Evolutionary conservation across 2,329 filamentous ascomycete species (phyloP).

Genomic region (Aspergillus sp.): DNA sequence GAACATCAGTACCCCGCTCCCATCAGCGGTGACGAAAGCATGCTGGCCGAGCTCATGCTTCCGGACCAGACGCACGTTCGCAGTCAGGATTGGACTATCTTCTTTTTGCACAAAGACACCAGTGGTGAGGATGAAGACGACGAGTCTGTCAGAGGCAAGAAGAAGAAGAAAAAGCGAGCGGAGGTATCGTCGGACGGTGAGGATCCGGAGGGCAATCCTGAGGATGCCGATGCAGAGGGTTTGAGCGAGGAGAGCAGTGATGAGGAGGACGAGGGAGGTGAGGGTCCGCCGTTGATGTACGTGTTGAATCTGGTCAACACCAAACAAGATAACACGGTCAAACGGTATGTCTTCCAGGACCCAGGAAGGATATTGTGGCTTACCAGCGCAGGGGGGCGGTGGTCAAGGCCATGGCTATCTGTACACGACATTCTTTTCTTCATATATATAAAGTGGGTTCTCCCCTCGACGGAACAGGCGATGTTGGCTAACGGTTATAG

Average conservation of each 20-base stretch:
- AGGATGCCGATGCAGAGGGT: conserved; percentile 49
- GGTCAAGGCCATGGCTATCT: conserved; percentile 98
- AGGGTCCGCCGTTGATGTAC: conserved; percentile 91
- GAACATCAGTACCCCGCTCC: conserved; percentile 95
- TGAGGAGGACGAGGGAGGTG: conserved; percentile 65
- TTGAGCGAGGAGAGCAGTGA: conserved; percentile 48
- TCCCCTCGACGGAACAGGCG: neutral
- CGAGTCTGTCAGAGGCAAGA: conserved; percentile 51
- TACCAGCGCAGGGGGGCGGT: conserved; percentile 68
- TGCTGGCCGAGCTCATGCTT: conserved; percentile 97
- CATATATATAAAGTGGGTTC: conserved; percentile 88
- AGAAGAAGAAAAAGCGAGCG: conserved; percentile 46
- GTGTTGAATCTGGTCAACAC: conserved; percentile 97
- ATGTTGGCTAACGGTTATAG: conserved; percentile 41
- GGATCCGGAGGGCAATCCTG: conserved; percentile 48
- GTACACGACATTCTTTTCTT: conserved; percentile 92
- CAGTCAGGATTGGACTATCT: conserved; percentile 98
- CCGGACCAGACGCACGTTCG: conserved; percentile 94
- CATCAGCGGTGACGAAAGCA: conserved; percentile 95
- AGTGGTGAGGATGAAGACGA: conserved; percentile 78
- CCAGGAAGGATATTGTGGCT: neutral
- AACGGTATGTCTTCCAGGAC: conserved; percentile 50
- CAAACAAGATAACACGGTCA: conserved; percentile 89
- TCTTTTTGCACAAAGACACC: conserved; percentile 95
- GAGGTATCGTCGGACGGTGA: conserved; percentile 41